Percentiles rank a stretch among this genome's conserved stretches.
Conservation (phyloP, 116 monocot genomes). For the Papilionanthe hybrid region DNA sequence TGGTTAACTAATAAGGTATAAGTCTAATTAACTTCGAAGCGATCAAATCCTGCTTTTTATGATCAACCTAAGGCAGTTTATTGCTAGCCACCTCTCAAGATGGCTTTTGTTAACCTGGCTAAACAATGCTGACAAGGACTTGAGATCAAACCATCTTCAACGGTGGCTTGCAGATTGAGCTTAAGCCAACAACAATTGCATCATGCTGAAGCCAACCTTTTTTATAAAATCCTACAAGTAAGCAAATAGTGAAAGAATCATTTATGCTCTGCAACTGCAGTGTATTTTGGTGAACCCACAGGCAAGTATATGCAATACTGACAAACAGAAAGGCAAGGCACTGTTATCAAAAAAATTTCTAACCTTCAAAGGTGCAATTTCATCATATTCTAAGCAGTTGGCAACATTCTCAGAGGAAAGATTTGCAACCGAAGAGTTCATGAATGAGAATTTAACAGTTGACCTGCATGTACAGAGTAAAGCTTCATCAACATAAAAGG, state of each 20-base stretch:
- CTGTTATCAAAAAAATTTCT: background rate
- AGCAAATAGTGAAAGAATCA: background rate
- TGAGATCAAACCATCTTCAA: too few relatives aligned
- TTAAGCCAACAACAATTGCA: background rate
- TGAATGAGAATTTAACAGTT: background rate
- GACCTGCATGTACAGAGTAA: slow-evolving; percentile 3
- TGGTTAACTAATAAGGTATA: too few relatives aligned
- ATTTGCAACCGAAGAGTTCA: slow-evolving; percentile 5
- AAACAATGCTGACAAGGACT: too few relatives aligned
- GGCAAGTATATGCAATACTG: background rate
- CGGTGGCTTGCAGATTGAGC: background rate
- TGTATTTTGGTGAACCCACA: background rate
- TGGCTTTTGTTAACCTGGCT: too few relatives aligned
- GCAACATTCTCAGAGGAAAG: slow-evolving; percentile 6
- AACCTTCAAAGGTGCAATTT: slow-evolving; percentile 9
- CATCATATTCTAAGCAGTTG: slow-evolving; percentile 1
- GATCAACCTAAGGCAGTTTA: too few relatives aligned
- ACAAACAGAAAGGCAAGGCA: background rate
- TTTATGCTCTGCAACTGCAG: background rate
- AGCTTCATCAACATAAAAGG: background rate
- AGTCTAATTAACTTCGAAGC: too few relatives aligned
- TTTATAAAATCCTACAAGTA: background rate
- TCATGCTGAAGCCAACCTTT: background rate
- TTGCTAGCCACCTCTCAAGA: too few relatives aligned
- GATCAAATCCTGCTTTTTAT: too few relatives aligned